These are phyloP conservation scores for Ophiostoma quercus DNA, from an alignment of 2,329 filamentous ascomycete genomes.

Conservation along the genomic window DNA sequence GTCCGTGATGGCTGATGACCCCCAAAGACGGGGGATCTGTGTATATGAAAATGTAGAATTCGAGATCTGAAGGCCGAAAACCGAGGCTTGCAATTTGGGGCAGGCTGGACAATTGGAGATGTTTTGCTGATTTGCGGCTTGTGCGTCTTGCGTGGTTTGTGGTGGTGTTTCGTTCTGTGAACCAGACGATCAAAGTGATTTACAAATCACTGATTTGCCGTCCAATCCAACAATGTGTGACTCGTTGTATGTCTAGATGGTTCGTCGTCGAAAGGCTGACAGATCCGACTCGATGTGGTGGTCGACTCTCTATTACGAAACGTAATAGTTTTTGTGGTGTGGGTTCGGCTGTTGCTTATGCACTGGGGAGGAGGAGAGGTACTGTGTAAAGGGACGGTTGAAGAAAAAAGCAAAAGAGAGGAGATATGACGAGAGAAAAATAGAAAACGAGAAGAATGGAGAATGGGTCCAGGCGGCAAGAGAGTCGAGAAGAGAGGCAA, in stretches of 20 bases:
- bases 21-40: background rate
- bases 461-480: background rate
- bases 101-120: background rate
- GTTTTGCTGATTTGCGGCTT: background rate
- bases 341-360: background rate
- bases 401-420: background rate
- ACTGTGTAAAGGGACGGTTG: background rate
- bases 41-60: background rate
- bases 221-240: constrained; percentile 1
- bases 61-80: background rate
- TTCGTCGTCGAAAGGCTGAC: constrained; percentile 1
- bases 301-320: background rate
- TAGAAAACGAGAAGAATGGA: background rate
- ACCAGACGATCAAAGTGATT: background rate
- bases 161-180: background rate
- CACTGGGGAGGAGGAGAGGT: constrained; percentile 8
- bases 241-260: constrained; percentile 5
- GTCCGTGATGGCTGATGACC: constrained; percentile 11
- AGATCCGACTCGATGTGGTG: constrained; percentile 1
- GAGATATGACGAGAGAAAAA: background rate
- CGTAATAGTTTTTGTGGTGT: constrained; percentile 13
- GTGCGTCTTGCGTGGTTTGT: background rate
- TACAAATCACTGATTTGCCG: background rate
- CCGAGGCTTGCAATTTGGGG: background rate
- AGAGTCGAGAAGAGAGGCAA: background rate